Evolutionary conservation across 495 filamentous ascomycete species (phyloP).

Genomic region (Podospora pseudoanserina): DNA sequence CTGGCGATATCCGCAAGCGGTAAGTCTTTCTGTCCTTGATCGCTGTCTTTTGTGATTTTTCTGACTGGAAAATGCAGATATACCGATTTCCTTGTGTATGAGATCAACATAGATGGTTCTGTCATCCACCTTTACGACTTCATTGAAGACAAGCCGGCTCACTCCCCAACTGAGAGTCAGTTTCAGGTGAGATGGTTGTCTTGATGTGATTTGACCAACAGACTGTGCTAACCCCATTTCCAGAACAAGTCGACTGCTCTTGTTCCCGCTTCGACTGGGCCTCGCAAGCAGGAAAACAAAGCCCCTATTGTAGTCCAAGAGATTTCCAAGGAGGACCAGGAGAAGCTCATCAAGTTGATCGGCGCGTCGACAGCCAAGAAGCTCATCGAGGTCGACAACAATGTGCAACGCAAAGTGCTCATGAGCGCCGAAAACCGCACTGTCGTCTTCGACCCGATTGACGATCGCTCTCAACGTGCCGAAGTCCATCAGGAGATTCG

Average conservation of each 20-base stretch:
- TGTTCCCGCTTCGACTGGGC: neutral
- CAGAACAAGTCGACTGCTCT: neutral
- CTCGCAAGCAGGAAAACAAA: neutral
- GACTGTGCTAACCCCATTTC: neutral
- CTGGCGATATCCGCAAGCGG: conserved; percentile 40
- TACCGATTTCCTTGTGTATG: conserved; percentile 94
- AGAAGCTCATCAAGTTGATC: conserved; percentile 27
- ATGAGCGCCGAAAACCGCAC: conserved; percentile 20
- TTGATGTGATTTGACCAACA: neutral
- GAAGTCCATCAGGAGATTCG: conserved; percentile 45
- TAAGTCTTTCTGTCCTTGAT: conserved; percentile 16
- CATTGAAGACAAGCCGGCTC: conserved; percentile 44
- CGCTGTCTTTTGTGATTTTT: neutral
- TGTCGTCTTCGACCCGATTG: conserved; percentile 33
- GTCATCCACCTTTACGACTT: conserved; percentile 70
- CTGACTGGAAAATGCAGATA: conserved; percentile 52
- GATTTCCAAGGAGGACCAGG: conserved; percentile 25
- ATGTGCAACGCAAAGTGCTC: conserved; percentile 27
- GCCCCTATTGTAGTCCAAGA: conserved; percentile 4
- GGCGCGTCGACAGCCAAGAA: conserved; percentile 31
- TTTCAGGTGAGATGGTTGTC: neutral
- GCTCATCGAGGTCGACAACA: conserved; percentile 34
- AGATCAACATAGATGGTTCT: conserved; percentile 73
- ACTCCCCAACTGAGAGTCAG: conserved; percentile 17
- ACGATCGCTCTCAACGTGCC: conserved; percentile 38